Percentiles rank a stretch among this genome's conserved stretches.
Evolutionary conservation across 257 asterid genomes (phyloP).

Genomic region (Coffea canephora): DNA sequence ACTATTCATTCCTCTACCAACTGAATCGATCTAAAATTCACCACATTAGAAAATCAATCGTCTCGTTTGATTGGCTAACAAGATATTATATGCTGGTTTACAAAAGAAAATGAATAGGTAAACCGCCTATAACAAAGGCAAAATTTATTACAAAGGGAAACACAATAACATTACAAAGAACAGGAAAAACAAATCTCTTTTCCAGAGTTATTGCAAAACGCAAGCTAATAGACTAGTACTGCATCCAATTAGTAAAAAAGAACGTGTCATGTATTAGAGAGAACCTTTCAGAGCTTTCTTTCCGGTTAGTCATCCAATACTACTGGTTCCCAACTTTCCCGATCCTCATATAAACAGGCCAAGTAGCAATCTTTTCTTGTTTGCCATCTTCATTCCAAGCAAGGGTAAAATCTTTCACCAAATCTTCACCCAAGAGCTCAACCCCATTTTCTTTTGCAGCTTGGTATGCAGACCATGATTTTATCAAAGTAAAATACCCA

Average conservation of each 20-base stretch:
- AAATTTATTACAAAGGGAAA: too few species aligned
- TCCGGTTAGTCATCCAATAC: background rate
- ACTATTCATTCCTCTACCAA: too few species aligned
- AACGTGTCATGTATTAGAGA: background rate
- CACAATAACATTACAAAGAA: too few species aligned
- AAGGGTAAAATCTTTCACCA: constrained; percentile 39
- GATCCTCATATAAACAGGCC: constrained; percentile 61
- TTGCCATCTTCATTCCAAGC: constrained; percentile 64
- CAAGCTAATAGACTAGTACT: background rate
- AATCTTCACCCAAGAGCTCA: constrained; percentile 44
- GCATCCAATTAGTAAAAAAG: background rate
- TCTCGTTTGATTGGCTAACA: background rate
- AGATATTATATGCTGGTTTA: background rate
- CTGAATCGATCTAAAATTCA: too few species aligned
- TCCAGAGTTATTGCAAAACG: background rate
- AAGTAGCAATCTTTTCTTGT: constrained; percentile 35
- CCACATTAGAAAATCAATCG: background rate
- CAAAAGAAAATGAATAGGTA: too few species aligned
- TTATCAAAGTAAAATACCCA: constrained; percentile 45
- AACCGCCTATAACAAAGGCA: too few species aligned
- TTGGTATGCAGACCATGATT: constrained; percentile 73
- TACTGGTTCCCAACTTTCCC: constrained; percentile 51
- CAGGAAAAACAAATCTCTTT: too few species aligned
- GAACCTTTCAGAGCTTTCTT: background rate
- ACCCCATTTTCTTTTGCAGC: constrained; percentile 70